Base-by-base conservation (phyloP, 2,329 filamentous ascomycete genomes). In the Aureobasidium lini region DNA sequence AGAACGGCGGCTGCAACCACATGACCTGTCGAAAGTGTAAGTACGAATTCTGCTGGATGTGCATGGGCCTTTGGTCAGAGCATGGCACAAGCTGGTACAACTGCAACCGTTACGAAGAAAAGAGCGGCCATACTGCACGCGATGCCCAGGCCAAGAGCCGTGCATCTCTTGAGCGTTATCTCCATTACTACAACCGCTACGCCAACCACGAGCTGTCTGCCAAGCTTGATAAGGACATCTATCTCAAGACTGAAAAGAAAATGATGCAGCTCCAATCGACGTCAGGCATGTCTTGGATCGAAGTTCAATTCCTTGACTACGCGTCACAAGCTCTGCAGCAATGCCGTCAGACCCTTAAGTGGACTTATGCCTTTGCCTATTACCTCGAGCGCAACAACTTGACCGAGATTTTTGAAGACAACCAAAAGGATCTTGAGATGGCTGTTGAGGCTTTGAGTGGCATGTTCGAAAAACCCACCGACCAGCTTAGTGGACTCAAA, bases 81-180 rank as follows among this genome's bases (percentile, higher is more conserved):
- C 94, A 99, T 71, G 94, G 94, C 63, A 99, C 93, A 3, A 96
- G 90, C 75, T 99, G 94, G 94, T 99, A 99, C 79, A 99, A 96
- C 74, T 99, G 94, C 81, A 99, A 96, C 71, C 83, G 94, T 8
- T 99, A 88, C 68, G 94, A 99, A 70, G 94, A 97, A 76, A 96
- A 94, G 80, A 95, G 90, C 64, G 94, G 94, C 1, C 81, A 85
- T 0, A 92, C 96, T 60, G 94, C 94, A 4, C 83, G 94, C 37
- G 91, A 95, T 72, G 91, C 90, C 1, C 94, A 99, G 72, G 90
- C 94, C 2, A 91, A 87, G 71, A 96, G 90, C 8, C 83, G 94
- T 29, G 88, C 93, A 32, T 96, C 90, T 0, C 79, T 99, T 15
- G 93, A 99, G 73, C 85, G 94, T n/a, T 99, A 99, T 65, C 78